A percentile compares a stretch with the other conserved stretches of the same genome.
These are phyloP conservation scores for Coprinellus micaceus DNA, from an alignment of 768 basidiomycete species.

Conservation along the genomic window DNA sequence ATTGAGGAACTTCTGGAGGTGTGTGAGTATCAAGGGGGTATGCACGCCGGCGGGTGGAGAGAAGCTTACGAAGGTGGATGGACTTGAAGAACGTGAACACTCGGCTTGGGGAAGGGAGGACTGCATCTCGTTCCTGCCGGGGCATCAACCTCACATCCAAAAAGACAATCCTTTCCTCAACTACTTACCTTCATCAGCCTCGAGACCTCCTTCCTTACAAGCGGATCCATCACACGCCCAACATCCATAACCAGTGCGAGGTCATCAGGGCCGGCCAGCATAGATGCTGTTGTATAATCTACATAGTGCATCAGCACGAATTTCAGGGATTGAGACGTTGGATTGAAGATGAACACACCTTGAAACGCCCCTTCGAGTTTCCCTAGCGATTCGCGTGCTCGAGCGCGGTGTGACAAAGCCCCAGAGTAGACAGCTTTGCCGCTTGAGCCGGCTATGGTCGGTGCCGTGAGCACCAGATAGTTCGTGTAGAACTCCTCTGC, in stretches of 20 bases:
- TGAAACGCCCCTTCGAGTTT: conserved; percentile 73
- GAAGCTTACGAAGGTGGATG: conserved; percentile 60
- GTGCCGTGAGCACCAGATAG: conserved; percentile 70
- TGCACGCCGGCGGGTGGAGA: not conserved
- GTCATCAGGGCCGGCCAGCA: conserved; percentile 90
- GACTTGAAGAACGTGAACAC: conserved; percentile 98
- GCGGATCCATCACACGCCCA: conserved; percentile 86
- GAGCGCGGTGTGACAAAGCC: conserved; percentile 84
- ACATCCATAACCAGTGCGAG: conserved; percentile 73
- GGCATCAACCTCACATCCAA: not conserved
- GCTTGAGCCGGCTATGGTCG: conserved; percentile 88
- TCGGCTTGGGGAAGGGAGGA: conserved; percentile 86
- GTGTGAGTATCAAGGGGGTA: not conserved
- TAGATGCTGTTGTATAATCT: conserved; percentile 96
- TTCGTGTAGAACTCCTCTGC: conserved; percentile 69
- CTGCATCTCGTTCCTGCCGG: conserved; percentile 64
- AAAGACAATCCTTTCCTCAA: not conserved
- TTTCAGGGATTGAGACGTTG: not conserved
- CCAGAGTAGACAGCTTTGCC: conserved; percentile 93
- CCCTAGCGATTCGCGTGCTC: conserved; percentile 75
- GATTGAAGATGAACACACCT: conserved; percentile 60
- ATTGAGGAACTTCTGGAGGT: conserved; percentile 72
- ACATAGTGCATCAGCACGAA: not conserved
- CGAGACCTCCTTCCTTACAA: conserved; percentile 67
- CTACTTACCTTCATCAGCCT: conserved; percentile 60